These are phyloP conservation scores for Ammopiptanthus mongolicus DNA, from an alignment of 306 rosid species.

Conservation along the genomic window DNA sequence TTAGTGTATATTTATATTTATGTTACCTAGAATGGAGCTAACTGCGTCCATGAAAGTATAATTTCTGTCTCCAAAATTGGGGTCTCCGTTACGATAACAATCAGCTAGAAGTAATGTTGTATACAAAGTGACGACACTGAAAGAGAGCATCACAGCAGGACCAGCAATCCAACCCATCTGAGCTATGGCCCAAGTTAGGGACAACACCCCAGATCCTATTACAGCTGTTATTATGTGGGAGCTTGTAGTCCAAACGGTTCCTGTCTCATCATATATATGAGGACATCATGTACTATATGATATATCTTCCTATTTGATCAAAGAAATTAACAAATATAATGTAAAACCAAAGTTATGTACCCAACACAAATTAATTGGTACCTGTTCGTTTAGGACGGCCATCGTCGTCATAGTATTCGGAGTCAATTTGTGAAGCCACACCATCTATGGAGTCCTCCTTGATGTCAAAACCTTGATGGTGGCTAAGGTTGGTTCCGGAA, in stretches of 20 bases:
- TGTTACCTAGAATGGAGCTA: conserved; percentile 41
- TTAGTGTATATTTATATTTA: too few relatives aligned
- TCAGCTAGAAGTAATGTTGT: conserved; percentile 40
- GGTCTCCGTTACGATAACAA: conserved; percentile 42
- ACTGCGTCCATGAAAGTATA: conserved; percentile 47
- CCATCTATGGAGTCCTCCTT: too few relatives aligned
- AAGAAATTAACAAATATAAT: not conserved
- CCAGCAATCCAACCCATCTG: conserved; percentile 62
- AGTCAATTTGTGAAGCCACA: not conserved
- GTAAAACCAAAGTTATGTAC: not conserved
- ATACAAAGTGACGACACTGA: conserved; percentile 35
- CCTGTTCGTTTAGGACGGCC: conserved; percentile 45
- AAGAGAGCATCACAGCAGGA: conserved; percentile 33
- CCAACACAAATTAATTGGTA: not conserved
- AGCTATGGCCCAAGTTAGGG: conserved; percentile 57
- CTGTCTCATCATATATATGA: conserved; percentile 13
- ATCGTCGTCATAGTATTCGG: conserved; percentile 36
- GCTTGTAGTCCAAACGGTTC: conserved; percentile 55
- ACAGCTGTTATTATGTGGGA: conserved; percentile 59
- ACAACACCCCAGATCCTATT: conserved; percentile 56
- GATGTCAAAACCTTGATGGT: conserved; percentile 16
- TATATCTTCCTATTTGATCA: too few relatives aligned
- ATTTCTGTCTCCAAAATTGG: conserved; percentile 35
- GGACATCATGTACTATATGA: too few relatives aligned
- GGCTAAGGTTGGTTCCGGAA: not conserved